A percentile compares a stretch with the other conserved stretches of the same genome.
phyloP scores from a whole-genome alignment of 2,329 filamentous ascomycete species.

The Beauveria brongniartii region DNA sequence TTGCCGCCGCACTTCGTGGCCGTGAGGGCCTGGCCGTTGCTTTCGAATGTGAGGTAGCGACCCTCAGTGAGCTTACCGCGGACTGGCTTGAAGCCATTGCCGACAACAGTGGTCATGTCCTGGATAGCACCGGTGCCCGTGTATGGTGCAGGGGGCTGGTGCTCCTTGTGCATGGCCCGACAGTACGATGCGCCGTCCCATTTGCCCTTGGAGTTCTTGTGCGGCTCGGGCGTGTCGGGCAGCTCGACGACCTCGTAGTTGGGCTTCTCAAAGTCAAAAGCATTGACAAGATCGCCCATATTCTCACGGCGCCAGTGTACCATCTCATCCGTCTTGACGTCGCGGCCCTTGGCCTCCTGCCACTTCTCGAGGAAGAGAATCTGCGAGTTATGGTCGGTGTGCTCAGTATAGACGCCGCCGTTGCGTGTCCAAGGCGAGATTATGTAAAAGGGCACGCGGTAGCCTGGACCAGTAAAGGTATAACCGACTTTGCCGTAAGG shows the following conservation, averaged over 20 bases:
- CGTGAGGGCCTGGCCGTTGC: slow-evolving; percentile 33
- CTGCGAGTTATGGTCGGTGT: slow-evolving; percentile 47
- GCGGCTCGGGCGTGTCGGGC: slow-evolving; percentile 35
- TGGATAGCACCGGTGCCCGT: slow-evolving; percentile 25
- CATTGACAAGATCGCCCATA: slow-evolving; percentile 27
- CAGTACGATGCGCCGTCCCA: slow-evolving; percentile 39
- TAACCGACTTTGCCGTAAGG: slow-evolving; percentile 31
- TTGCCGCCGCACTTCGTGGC: slow-evolving; percentile 19
- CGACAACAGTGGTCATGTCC: slow-evolving; percentile 33
- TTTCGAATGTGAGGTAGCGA: slow-evolving; percentile 44
- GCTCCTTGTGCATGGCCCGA: slow-evolving; percentile 27
- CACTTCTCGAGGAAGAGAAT: slow-evolving; percentile 46
- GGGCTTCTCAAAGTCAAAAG: slow-evolving; percentile 39
- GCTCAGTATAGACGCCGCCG: slow-evolving; percentile 45
- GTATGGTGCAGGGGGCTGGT: slow-evolving; percentile 41
- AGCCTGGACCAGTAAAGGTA: slow-evolving; percentile 26
- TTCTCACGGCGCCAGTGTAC: slow-evolving; percentile 23
- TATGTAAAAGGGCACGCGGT: slow-evolving; percentile 47
- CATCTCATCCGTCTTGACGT: slow-evolving; percentile 27
- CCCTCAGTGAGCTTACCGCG: slow-evolving; percentile 46
- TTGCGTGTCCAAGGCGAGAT: slow-evolving; percentile 48
- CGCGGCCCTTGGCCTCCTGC: slow-evolving; percentile 28
- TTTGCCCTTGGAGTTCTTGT: slow-evolving; percentile 30
- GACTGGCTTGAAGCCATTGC: slow-evolving; percentile 45
- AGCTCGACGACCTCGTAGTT: slow-evolving; percentile 40